Base-by-base conservation (phyloP, 2,329 filamentous ascomycete genomes). In the Microascus cirrosus region DNA sequence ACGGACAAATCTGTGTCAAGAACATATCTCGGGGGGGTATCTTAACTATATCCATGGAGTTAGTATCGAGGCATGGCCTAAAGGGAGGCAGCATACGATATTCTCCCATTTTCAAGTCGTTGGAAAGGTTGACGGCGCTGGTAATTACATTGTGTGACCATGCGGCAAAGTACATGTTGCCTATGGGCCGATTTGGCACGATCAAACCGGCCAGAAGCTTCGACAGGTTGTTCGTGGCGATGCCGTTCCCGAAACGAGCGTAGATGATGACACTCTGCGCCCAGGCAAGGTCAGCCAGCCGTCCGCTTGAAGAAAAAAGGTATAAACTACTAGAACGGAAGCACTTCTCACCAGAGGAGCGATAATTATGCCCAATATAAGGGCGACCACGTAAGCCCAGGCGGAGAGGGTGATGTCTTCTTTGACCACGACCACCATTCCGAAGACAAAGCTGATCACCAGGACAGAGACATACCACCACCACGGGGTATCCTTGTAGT, bases 111-210 rank as follows among this genome's bases (percentile, higher is more conserved):
- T 83, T 83, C 25, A 83, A 65, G 60, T 82, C 78, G 53, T 73
- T 77, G 42, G 71, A 77, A 7, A 83, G 68, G 57, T 69, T 76
- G 52, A 83, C 75, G 0, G 73, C 68, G 55, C 79, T 79, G 2
- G 58, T 13, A 54, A 83, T 81, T 54, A 82, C 77, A 42, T 77
- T 80, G 66, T 83, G 80, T 1, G 79, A 82, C 79, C 79, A 83
- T 12, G 75, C 75, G 8, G 79, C 76, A 63, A 82, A 82, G 65
- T 81, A 82, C 76, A 82, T 79, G 65, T 82, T 82, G 2, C 77
- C 79, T 4, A 82, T 62, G 0, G 79, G 79, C 1, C 74, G 73
- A 1, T 72, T 75, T 1, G 79, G 79, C 2, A 81, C 61, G 59
- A 78, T 67, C 2, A 80, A 68, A 55, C 79, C 79, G 0, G 74